Percentiles rank a stretch among this genome's conserved stretches.
These are phyloP conservation scores for Caryopteris hybrid DNA, from an alignment of 305 asterid genomes.

Conservation along the genomic window DNA sequence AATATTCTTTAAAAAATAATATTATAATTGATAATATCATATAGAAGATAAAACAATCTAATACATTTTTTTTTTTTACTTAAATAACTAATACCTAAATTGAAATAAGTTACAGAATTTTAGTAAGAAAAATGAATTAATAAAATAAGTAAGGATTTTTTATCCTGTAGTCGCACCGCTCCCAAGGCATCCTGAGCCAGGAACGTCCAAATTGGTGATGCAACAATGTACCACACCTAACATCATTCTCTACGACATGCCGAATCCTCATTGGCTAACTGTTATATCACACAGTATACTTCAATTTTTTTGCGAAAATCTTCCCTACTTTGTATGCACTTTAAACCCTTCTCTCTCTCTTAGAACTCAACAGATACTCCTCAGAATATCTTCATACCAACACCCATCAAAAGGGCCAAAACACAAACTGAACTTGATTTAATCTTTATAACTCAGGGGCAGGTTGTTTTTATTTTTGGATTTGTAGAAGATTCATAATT, in stretches of 20 bases:
- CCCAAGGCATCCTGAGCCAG: slow-evolving; percentile 23
- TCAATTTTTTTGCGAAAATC: not conserved
- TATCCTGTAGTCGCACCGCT: slow-evolving; percentile 18
- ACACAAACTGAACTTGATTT: slow-evolving; percentile 5
- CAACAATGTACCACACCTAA: slow-evolving; percentile 14
- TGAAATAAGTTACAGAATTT: no score
- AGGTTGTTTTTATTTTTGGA: not conserved
- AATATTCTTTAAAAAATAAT: no score
- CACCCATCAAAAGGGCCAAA: slow-evolving; percentile 19
- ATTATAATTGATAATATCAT: no score
- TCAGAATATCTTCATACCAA: slow-evolving; percentile 25
- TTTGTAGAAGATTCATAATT: slow-evolving; percentile 13
- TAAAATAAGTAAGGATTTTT: not conserved
- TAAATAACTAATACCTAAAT: no score
- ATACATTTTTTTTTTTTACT: no score
- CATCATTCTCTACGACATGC: slow-evolving; percentile 1
- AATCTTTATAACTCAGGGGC: not conserved
- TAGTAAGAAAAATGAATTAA: not conserved
- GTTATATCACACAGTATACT: slow-evolving; percentile 10
- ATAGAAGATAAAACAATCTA: no score
- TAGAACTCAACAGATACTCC: slow-evolving; percentile 20
- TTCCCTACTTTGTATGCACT: slow-evolving; percentile 24
- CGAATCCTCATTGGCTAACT: not conserved
- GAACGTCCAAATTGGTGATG: slow-evolving; percentile 30
- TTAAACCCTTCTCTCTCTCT: not conserved